phyloP scores from a whole-genome alignment of 805 yeast genomes.

The Lipomyces yamanashiensis region DNA sequence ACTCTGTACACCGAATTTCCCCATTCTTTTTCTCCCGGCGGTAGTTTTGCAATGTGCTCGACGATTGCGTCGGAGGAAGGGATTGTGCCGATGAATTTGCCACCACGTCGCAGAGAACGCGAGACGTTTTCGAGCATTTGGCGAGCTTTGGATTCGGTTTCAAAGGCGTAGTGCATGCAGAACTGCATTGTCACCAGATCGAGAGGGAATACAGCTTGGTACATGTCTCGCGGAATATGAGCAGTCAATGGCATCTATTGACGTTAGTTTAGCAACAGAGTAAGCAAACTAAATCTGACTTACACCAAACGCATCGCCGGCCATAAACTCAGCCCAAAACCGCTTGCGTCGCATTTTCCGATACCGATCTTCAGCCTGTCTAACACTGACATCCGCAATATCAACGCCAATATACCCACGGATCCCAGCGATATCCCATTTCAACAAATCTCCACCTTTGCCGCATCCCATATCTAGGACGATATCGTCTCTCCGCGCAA shows the following conservation, averaged over 20 bases:
- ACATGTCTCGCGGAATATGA: constrained; percentile 42
- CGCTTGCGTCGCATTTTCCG: constrained; percentile 56
- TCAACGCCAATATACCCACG: constrained; percentile 88
- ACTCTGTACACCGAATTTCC: constrained; percentile 87
- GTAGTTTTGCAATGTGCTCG: constrained; percentile 61
- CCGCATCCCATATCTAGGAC: constrained; percentile 94
- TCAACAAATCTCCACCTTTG: constrained; percentile 94
- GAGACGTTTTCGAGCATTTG: constrained; percentile 75
- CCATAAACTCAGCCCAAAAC: constrained; percentile 81
- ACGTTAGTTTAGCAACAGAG: constrained; percentile 49
- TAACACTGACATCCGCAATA: constrained; percentile 83
- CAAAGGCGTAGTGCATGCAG: constrained; percentile 94
- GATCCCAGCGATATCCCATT: constrained; percentile 77
- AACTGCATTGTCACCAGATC: constrained; percentile 91
- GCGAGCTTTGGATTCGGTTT: constrained; percentile 77
- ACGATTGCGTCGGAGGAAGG: constrained; percentile 87
- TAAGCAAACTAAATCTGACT: constrained; percentile 57
- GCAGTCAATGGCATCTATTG: constrained; percentile 26
- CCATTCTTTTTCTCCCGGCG: constrained; percentile 64
- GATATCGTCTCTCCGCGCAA: constrained; percentile 57
- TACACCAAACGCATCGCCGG: constrained; percentile 85
- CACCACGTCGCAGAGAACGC: constrained; percentile 76
- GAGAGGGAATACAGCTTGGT: constrained; percentile 79
- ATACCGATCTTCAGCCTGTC: constrained; percentile 82
- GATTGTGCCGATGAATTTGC: constrained; percentile 88